Evolutionary conservation across 2,329 filamentous ascomycete genomes (phyloP).

Genomic region (Pestalotiopsis sp.): DNA sequence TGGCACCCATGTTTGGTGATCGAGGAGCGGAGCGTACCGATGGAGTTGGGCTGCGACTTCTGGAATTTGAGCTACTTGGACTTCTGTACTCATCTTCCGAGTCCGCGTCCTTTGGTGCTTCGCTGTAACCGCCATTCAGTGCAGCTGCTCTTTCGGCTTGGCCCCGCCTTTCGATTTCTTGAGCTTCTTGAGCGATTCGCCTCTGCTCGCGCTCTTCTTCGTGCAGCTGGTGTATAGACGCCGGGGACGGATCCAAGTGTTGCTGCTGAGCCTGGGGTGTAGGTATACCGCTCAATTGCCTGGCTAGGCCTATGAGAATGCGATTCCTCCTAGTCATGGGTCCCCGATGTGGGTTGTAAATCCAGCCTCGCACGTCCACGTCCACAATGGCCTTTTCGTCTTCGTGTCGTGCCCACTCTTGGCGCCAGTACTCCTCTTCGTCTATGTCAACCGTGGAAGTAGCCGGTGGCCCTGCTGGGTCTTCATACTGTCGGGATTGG

Average conservation of each 20-base stretch:
- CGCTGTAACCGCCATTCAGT: conserved; percentile 73
- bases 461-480: conserved; percentile 39
- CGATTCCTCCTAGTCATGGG: conserved; percentile 87
- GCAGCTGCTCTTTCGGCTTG: conserved; percentile 72
- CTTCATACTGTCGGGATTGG: conserved; percentile 29
- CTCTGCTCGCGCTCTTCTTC: conserved; percentile 60
- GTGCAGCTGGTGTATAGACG: conserved; percentile 38
- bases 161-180: conserved; percentile 73
- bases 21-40: conserved; percentile 36
- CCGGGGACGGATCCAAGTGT: conserved; percentile 27
- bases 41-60: conserved; percentile 15
- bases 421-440: conserved; percentile 74
- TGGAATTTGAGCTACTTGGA: conserved; percentile 3
- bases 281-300: conserved; percentile 85
- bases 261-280: conserved; percentile 54
- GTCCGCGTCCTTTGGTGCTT: conserved; percentile 53
- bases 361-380: conserved; percentile 93
- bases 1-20: conserved; percentile 44
- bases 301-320: conserved; percentile 81
- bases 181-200: conserved; percentile 73
- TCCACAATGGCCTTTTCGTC: conserved; percentile 86
- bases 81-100: conserved; percentile 37
- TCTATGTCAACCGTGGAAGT: conserved; percentile 45
- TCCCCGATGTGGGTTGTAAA: conserved; percentile 83
- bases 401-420: conserved; percentile 78